Percentiles rank a stretch among this genome's conserved stretches.
These are phyloP conservation scores for Zymoseptoria crescenta DNA, from an alignment of 2,329 filamentous ascomycete genomes.

Conservation along the genomic window DNA sequence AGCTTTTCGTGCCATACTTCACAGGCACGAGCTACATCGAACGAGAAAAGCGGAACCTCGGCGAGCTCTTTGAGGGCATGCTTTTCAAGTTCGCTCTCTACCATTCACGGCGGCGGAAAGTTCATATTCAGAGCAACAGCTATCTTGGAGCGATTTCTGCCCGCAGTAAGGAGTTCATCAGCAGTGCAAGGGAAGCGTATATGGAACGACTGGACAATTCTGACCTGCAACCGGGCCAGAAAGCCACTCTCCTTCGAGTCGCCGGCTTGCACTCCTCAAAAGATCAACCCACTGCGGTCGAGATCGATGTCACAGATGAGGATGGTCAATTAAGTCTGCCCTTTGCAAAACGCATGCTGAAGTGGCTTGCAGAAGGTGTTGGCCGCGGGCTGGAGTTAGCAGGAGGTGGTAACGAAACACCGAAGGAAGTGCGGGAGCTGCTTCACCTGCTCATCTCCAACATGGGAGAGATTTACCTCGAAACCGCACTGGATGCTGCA, in stretches of 20 bases:
- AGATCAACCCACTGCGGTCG: slow-evolving; percentile 51
- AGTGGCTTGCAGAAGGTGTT: slow-evolving; percentile 93
- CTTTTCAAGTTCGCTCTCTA: slow-evolving; percentile 97
- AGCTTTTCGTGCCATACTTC: slow-evolving; percentile 60
- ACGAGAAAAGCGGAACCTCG: slow-evolving; percentile 58
- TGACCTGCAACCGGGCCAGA: slow-evolving; percentile 80
- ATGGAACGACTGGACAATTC: slow-evolving; percentile 81
- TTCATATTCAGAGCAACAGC: slow-evolving; percentile 56
- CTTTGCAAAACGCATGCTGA: slow-evolving; percentile 97
- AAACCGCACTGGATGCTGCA: slow-evolving; percentile 59
- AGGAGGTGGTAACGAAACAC: slow-evolving; percentile 68
- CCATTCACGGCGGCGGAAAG: slow-evolving; percentile 80
- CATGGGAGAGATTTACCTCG: slow-evolving; percentile 76
- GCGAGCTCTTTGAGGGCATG: slow-evolving; percentile 80
- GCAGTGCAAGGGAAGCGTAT: slow-evolving; percentile 84
- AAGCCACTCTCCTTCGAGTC: slow-evolving; percentile 80
- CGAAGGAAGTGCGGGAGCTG: slow-evolving; percentile 84
- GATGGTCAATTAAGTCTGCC: slow-evolving; percentile 74
- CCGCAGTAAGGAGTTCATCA: slow-evolving; percentile 78
- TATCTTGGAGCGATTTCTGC: slow-evolving; percentile 91
- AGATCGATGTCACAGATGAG: slow-evolving; percentile 84
- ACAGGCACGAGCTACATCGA: slow-evolving; percentile 59
- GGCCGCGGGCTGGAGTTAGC: slow-evolving; percentile 86
- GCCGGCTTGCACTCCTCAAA: slow-evolving; percentile 72
- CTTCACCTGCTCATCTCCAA: slow-evolving; percentile 75